Conservation (phyloP, 2,329 filamentous ascomycete species). For the Fusarium caatingaense region DNA sequence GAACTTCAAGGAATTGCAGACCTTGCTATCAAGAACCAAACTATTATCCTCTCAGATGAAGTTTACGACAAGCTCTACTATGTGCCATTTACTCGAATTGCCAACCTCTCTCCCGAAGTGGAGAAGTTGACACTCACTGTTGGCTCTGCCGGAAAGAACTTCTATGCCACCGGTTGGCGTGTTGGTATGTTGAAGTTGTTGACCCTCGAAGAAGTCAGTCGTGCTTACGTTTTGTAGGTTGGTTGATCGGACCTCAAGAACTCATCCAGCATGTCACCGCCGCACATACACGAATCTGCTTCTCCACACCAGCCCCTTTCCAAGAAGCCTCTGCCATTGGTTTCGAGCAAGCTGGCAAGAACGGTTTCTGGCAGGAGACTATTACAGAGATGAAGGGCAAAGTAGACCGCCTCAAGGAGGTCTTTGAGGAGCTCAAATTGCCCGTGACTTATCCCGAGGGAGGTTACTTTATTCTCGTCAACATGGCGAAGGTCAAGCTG, state of each 20-base stretch:
- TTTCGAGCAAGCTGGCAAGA: conserved; percentile 87
- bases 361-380: conserved; percentile 88
- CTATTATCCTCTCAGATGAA: conserved; percentile 92
- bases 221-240: conserved; percentile 62
- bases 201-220: accelerated
- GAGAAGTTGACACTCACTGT: conserved; percentile 91
- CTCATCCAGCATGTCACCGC: conserved; percentile 92
- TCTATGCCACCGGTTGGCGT: conserved; percentile 97
- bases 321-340: conserved; percentile 95
- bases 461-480: conserved; percentile 96
- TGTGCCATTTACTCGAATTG: conserved; percentile 91
- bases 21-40: conserved; percentile 90
- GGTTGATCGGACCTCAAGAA: conserved; percentile 89
- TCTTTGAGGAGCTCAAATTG: conserved; percentile 80
- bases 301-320: conserved; percentile 89
- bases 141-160: conserved; percentile 96
- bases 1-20: conserved; percentile 89
- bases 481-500: conserved; percentile 87
- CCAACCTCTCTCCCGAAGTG: conserved; percentile 89
- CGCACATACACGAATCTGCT: conserved; percentile 96
- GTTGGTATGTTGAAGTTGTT: conserved; percentile 63
- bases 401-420: conserved; percentile 85
- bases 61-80: conserved; percentile 97
- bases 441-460: conserved; percentile 94
- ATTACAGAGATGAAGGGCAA: conserved; percentile 90